Conservation (phyloP, 1,284 basidiomycete species). For the Apiotrichum mycotoxinovorans region DNA sequence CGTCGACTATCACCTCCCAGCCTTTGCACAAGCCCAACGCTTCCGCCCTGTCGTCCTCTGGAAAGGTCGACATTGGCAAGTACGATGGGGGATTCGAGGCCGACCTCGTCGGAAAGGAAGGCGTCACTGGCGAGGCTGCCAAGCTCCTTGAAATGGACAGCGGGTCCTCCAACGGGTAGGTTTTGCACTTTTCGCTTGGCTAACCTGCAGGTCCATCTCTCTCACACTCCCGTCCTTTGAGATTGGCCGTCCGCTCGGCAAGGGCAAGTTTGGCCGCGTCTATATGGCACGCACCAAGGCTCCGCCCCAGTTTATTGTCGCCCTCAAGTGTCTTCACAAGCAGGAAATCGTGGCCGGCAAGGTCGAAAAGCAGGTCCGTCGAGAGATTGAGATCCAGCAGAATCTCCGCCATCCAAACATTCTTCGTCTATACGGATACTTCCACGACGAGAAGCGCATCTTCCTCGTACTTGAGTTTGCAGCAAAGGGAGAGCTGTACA, state of each 20-base stretch:
- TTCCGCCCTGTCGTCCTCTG: background rate
- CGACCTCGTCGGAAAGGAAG: slow-evolving; percentile 58
- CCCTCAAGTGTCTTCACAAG: slow-evolving; percentile 96
- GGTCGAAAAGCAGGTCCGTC: slow-evolving; percentile 91
- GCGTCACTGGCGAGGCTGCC: slow-evolving; percentile 67
- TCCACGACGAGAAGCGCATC: slow-evolving; percentile 96
- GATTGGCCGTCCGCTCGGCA: slow-evolving; percentile 91
- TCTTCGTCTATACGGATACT: slow-evolving; percentile 90
- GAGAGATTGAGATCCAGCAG: slow-evolving; percentile 98
- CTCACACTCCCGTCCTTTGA: slow-evolving; percentile 74
- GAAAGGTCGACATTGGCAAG: slow-evolving; percentile 62
- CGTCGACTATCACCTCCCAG: slow-evolving; percentile 15
- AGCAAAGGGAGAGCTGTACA: slow-evolving; percentile 92
- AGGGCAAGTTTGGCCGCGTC: slow-evolving; percentile 97
- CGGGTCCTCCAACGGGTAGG: slow-evolving; percentile 59
- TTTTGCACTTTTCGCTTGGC: slow-evolving; percentile 10
- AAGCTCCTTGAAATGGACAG: slow-evolving; percentile 73
- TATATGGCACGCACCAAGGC: slow-evolving; percentile 95
- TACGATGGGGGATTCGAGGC: slow-evolving; percentile 83
- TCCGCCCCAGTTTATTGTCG: slow-evolving; percentile 86
- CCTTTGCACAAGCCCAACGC: background rate
- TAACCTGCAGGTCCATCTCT: slow-evolving; percentile 51
- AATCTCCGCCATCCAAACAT: slow-evolving; percentile 95
- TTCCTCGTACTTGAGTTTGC: slow-evolving; percentile 98
- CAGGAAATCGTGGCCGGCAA: slow-evolving; percentile 83